Conservation (phyloP, 176 grass and related monocot species). For the Triticum monococcum region DNA sequence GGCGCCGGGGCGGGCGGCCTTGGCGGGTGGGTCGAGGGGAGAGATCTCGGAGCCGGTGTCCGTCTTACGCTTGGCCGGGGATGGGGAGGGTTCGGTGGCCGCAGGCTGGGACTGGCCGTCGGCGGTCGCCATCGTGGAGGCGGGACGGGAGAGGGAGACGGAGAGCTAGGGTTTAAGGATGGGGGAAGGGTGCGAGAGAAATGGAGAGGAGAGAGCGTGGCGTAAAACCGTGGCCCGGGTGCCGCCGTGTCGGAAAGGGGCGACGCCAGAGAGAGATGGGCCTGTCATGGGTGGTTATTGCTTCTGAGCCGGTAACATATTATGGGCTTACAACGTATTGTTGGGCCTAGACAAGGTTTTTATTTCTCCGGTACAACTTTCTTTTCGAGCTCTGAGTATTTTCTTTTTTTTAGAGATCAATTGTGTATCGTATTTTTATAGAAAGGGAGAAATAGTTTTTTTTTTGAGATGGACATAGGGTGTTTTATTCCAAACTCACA, state of each 20-base stretch:
- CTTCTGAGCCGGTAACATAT: neutral
- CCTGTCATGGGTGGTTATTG: neutral
- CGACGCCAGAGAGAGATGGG: neutral
- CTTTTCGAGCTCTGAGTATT: too few species aligned
- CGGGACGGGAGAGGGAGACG: neutral
- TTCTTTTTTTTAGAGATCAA: too few species aligned
- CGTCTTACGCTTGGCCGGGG: constrained; percentile 54
- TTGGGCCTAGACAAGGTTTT: neutral
- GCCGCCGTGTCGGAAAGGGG: too few species aligned
- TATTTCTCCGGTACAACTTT: neutral
- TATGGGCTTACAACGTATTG: neutral
- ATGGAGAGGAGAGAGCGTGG: neutral
- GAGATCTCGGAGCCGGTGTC: constrained; percentile 34
- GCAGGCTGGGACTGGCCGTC: constrained; percentile 33
- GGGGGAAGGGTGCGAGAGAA: neutral
- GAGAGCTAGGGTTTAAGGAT: constrained; percentile 32
- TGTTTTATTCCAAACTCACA: too few species aligned
- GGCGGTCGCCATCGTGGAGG: constrained; percentile 38
- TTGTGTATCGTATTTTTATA: too few species aligned
- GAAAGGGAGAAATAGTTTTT: too few species aligned
- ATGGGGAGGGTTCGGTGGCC: neutral
- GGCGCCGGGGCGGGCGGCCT: constrained; percentile 36
- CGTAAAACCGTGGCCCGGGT: neutral
- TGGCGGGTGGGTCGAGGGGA: constrained; percentile 24
- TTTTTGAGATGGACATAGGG: too few species aligned